Conservation (phyloP, 306 rosid genomes). For the Quercus aquifolioides region DNA sequence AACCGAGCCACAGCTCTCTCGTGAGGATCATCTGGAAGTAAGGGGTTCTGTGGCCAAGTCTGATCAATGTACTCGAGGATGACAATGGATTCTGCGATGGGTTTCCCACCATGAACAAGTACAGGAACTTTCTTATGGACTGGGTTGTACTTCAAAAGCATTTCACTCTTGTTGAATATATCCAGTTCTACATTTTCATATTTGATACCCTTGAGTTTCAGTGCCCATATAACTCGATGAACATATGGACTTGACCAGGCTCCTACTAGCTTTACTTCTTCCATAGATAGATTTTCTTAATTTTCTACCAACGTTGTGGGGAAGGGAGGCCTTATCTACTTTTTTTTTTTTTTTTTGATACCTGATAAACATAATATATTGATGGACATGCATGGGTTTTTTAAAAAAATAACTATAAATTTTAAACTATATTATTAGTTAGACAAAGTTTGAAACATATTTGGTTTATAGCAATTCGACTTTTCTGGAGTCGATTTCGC, state of each 20-base stretch:
- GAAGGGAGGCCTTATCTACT: too few relatives aligned
- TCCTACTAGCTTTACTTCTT: conserved; percentile 50
- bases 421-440: too few relatives aligned
- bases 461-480: too few relatives aligned
- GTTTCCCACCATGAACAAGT: conserved; percentile 45
- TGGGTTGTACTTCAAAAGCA: conserved; percentile 44
- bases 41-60: conserved; percentile 30
- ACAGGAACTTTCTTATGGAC: conserved; percentile 44
- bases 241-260: conserved; percentile 36
- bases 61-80: conserved; percentile 53
- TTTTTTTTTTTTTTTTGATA: too few relatives aligned
- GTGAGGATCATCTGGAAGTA: conserved; percentile 26
- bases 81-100: conserved; percentile 39
- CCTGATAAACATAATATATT: too few relatives aligned
- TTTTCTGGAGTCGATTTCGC: too few relatives aligned
- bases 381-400: too few relatives aligned
- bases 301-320: too few relatives aligned
- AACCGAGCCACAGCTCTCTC: conserved; percentile 32
- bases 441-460: too few relatives aligned
- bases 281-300: conserved; percentile 18
- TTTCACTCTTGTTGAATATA: conserved; percentile 29
- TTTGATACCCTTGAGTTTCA: conserved; percentile 39
- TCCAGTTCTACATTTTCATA: conserved; percentile 47
- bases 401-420: too few relatives aligned
- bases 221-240: conserved; percentile 47